Evolutionary conservation across 2,329 filamentous ascomycete species (phyloP), one percentile per base, ranked within the genome.

Genomic region (Trichoderma simmonsii): DNA sequence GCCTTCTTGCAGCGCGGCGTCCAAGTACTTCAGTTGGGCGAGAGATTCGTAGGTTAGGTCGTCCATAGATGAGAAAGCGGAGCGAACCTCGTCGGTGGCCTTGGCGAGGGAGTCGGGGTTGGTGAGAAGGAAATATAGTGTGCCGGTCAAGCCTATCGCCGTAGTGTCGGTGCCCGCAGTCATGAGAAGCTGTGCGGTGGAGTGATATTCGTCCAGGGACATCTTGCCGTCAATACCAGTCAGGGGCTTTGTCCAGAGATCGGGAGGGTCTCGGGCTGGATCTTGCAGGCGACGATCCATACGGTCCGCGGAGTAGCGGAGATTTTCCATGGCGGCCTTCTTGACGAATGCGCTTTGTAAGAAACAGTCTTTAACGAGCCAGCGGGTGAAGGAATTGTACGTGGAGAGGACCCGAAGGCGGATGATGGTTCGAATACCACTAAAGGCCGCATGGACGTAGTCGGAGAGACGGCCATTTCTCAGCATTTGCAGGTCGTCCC

Each of bases 1-100:
- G 0, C 78, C 76, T 74, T 86, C 85, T 2, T 85, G 76, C 3
- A 86, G 73, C 28, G 79, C 79, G 3, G 84, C 84, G 7, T 79
- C 73, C 75, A 85, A 78, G 68, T 85, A 86, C 0, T 75, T 51
- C 0, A 85, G 75, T 7, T 75, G 72, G 57, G 74, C 73, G 2
- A 80, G 76, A 3, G 77, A 77, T 12, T 73, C 72, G n/a, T 82
- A 72, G 18, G 75, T 80, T 60, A 87, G 85, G 4, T 85, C 82
- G 0, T 79, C 76, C 28, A 81, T 77, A 0, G 61, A 74, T 0
- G 70, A 68, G 71, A 85, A 86, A 0, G 77, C 51, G 0, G 77
- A 74, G 0, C 83, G 82, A 0, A 86, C 77, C 76, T 87, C 85
- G 0, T 78, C 18, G 1, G 74, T 76, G 11, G 85, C 57, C 39